These are phyloP conservation scores for Aquilaria sinensis DNA, from an alignment of 345 rosid species.

Conservation along the genomic window DNA sequence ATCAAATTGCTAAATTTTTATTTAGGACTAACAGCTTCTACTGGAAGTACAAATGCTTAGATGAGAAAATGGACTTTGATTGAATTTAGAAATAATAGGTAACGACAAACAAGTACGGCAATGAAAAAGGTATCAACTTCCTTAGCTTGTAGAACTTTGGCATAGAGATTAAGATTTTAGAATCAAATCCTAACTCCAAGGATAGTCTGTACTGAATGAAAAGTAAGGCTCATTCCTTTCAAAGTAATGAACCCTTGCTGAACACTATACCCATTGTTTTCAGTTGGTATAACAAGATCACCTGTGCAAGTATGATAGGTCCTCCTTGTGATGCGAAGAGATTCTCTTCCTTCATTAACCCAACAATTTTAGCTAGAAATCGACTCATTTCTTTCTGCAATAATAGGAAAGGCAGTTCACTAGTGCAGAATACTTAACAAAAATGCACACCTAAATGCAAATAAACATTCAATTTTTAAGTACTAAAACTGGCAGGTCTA, in stretches of 20 bases:
- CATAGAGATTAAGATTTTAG: background rate
- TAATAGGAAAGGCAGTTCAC: background rate
- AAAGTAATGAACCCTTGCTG: too few species aligned
- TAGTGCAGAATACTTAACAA: background rate
- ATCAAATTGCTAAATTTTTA: background rate
- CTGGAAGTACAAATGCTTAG: background rate
- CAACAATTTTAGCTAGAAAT: constrained; percentile 45
- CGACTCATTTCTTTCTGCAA: constrained; percentile 45
- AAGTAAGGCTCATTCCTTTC: background rate
- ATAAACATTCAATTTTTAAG: too few species aligned
- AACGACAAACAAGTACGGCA: background rate
- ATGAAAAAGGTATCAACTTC: background rate
- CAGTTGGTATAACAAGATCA: constrained; percentile 8
- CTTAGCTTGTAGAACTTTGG: background rate
- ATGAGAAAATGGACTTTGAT: background rate
- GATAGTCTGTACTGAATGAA: background rate
- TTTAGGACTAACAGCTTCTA: background rate
- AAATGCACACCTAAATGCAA: too few species aligned
- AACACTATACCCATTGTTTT: too few species aligned
- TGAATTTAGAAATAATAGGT: background rate
- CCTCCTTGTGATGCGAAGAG: constrained; percentile 70
- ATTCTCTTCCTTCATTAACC: constrained; percentile 44
- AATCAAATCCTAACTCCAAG: too few species aligned
- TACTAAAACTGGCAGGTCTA: too few species aligned
- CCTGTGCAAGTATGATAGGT: constrained; percentile 69